These are phyloP conservation scores for Arthrobotrys conoides DNA, from an alignment of 2,329 filamentous ascomycete species.

Conservation along the genomic window DNA sequence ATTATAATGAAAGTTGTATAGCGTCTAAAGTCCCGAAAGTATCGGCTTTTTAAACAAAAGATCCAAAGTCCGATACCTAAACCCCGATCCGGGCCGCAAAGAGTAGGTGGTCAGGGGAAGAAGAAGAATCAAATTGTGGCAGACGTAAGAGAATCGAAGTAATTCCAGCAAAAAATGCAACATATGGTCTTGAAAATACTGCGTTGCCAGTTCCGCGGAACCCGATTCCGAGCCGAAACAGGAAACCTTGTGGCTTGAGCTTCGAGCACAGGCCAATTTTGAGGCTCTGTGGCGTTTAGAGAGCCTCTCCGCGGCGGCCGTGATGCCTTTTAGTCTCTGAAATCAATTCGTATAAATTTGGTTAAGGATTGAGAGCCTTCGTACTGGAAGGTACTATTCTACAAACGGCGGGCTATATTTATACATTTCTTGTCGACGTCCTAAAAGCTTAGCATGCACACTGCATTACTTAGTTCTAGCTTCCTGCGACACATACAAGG, in stretches of 20 bases:
- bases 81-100: constrained; percentile 1
- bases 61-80: constrained; percentile 10
- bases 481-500: too few species aligned
- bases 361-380: neutral
- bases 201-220: constrained; percentile 34
- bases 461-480: neutral
- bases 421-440: neutral
- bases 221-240: constrained; percentile 29
- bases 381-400: neutral
- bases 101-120: neutral
- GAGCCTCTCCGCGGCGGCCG: constrained; percentile 15
- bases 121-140: neutral
- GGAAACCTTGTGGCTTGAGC: constrained; percentile 19
- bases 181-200: neutral
- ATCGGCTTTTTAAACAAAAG: neutral
- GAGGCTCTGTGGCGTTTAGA: constrained; percentile 2
- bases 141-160: neutral
- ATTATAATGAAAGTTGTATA: neutral
- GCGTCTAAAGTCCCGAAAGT: neutral
- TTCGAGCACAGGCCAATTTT: neutral
- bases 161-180: constrained; percentile 18
- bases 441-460: neutral
- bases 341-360: constrained; percentile 13
- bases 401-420: neutral
- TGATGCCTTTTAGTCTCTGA: neutral